A percentile compares a stretch with the other conserved stretches of the same genome.
Conservation (phyloP, 257 asterid genomes). For the Voacanga thouarsii region DNA sequence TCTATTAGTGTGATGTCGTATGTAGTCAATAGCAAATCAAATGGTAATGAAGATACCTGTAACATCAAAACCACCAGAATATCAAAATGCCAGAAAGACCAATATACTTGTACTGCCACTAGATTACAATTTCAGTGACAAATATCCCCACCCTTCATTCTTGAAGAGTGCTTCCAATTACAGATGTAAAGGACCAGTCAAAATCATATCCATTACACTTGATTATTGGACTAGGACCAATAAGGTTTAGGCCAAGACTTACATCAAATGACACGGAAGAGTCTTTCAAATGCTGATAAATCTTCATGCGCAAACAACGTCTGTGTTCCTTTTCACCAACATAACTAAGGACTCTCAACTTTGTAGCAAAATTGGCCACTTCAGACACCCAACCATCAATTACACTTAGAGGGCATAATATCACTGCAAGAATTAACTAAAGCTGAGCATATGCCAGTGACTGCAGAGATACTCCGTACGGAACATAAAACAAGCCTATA, state of each 20-base stretch:
- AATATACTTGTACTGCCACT: neutral
- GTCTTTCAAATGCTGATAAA: slow-evolving; percentile 46
- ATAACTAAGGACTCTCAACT: slow-evolving; percentile 61
- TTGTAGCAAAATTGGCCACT: slow-evolving; percentile 69
- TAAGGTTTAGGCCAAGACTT: slow-evolving; percentile 21
- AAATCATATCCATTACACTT: neutral
- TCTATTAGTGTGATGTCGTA: slow-evolving; percentile 83
- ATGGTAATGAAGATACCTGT: slow-evolving; percentile 64
- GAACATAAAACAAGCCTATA: slow-evolving; percentile 1
- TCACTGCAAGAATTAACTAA: slow-evolving; percentile 57
- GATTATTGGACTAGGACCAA: neutral
- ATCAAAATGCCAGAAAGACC: neutral
- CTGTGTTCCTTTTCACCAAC: slow-evolving; percentile 89
- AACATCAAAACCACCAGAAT: slow-evolving; percentile 14
- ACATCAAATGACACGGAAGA: slow-evolving; percentile 34
- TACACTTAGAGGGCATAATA: slow-evolving; percentile 89
- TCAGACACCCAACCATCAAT: slow-evolving; percentile 88
- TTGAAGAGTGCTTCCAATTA: neutral
- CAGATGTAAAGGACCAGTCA: neutral
- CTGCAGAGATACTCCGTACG: slow-evolving; percentile 10
- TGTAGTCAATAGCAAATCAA: slow-evolving; percentile 84
- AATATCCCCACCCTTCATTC: neutral
- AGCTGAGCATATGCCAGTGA: slow-evolving; percentile 17
- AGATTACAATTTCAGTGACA: neutral
- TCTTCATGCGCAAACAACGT: slow-evolving; percentile 54